Evolutionary conservation across 2,329 filamentous ascomycete species (phyloP), one percentile per base, ranked within the genome.

Genomic region (Phialemonium atrogriseum): DNA sequence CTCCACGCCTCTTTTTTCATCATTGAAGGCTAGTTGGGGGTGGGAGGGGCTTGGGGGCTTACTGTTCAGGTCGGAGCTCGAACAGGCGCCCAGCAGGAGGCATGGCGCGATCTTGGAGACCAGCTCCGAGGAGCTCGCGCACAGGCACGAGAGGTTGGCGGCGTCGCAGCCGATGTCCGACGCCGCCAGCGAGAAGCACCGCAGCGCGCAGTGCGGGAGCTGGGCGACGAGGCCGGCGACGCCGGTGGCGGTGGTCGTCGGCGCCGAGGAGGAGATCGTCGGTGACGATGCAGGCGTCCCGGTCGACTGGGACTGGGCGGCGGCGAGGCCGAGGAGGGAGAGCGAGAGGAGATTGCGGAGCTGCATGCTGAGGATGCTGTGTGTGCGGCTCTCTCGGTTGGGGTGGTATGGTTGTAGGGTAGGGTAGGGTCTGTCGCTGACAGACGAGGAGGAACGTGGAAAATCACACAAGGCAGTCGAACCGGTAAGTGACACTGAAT

Each of bases 121-220:
- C 5, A 46, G 39, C 6, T 33, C 13, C 10, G 15, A 10, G 11
- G 29, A 22, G 14, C 40, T 44, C 30, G 35, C 23, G 34, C 43
- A 46, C 24, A 51, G 35, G 29, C 49, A 52, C n/a, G 39, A 16
- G 10, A 52, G 35, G 34, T 51, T 43, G 5, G 45, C 36, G 2
- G 36, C 30, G 2, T 11, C 30, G 34, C 49, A 52, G 37, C 33
- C 30, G 25, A 50, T 33, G 10, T 27, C 5, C 7, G 15, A 17
- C 5, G 48, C 43, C 2, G 44, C 39, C 1, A 20, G 9, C 11
- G 37, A 13, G 30, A 50, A 40, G 33, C 49, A 52, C 18, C 30
- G 24, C 11, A 50, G 20, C 15, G 44, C 47, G 37, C 49, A 52
- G 9, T 32, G 10, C 4, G 49, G 49, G 17, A 52, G 30, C 25